These are phyloP conservation scores for Boletus sp. DNA, from an alignment of 768 basidiomycete species.

Conservation along the genomic window DNA sequence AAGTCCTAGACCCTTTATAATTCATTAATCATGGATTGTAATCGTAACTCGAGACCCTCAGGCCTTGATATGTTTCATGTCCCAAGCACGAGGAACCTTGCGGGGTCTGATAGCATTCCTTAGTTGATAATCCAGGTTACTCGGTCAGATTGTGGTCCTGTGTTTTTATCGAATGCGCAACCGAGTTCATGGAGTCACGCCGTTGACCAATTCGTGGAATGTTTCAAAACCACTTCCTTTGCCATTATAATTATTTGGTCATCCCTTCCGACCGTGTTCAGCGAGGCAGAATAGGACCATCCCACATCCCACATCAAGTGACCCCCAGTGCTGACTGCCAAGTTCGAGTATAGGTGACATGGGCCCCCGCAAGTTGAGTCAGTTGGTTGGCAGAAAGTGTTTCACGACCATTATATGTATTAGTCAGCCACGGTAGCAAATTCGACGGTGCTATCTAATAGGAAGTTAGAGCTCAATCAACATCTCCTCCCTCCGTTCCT, in stretches of 20 bases:
- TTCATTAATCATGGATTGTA: too few species aligned
- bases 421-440: not conserved
- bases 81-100: not conserved
- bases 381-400: not conserved
- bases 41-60: not conserved
- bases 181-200: not conserved
- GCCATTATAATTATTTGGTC: not conserved
- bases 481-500: conserved; percentile 61
- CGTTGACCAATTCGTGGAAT: not conserved
- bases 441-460: not conserved
- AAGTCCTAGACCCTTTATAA: too few species aligned
- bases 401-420: not conserved
- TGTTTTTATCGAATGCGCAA: not conserved
- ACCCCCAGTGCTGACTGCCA: not conserved
- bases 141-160: not conserved
- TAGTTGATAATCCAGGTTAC: not conserved
- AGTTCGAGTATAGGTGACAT: not conserved
- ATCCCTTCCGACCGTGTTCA: not conserved
- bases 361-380: not conserved
- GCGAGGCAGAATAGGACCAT: not conserved
- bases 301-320: not conserved
- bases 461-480: conserved; percentile 39
- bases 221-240: not conserved
- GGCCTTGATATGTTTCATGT: not conserved
- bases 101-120: not conserved